Conservation (phyloP, 164 flowering plant species). For the Stephania japonica region DNA sequence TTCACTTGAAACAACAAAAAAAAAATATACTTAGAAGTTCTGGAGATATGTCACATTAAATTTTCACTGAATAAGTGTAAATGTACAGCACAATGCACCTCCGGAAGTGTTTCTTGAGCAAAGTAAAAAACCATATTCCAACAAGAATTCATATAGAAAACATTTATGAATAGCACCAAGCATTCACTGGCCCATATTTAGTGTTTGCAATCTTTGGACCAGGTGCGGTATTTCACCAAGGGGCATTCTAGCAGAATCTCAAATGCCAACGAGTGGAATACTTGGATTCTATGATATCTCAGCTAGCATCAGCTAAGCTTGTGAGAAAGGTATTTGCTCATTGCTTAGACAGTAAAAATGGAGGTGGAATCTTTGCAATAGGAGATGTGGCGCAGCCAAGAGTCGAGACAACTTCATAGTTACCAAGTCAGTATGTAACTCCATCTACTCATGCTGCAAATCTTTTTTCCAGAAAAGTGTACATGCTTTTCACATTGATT, state of each 20-base stretch:
- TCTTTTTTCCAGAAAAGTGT: not conserved
- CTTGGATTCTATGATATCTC: conserved; percentile 91
- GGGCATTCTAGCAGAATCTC: conserved; percentile 61
- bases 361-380: conserved; percentile 97
- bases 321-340: conserved; percentile 79
- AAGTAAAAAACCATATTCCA: too few relatives aligned
- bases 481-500: not conserved
- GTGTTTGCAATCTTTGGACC: conserved; percentile 8
- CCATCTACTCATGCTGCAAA: not conserved
- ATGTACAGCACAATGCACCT: too few relatives aligned
- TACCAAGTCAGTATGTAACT: conserved; percentile 72
- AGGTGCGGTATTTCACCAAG: conserved; percentile 83
- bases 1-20: too few relatives aligned
- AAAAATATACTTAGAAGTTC: too few relatives aligned
- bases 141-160: too few relatives aligned
- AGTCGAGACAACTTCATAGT: conserved; percentile 67
- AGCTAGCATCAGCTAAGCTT: conserved; percentile 70
- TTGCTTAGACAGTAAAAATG: conserved; percentile 66
- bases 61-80: too few relatives aligned
- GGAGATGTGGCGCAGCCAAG: conserved; percentile 80
- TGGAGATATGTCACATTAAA: too few relatives aligned
- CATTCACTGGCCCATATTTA: not conserved
- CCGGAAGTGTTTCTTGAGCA: too few relatives aligned
- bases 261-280: conserved; percentile 80
- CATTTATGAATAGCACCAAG: too few relatives aligned